A percentile compares a stretch with the other conserved stretches of the same genome.
phyloP scores from a whole-genome alignment of 1,139 yeast species.

The Blastobotrys malaysiensis region DNA sequence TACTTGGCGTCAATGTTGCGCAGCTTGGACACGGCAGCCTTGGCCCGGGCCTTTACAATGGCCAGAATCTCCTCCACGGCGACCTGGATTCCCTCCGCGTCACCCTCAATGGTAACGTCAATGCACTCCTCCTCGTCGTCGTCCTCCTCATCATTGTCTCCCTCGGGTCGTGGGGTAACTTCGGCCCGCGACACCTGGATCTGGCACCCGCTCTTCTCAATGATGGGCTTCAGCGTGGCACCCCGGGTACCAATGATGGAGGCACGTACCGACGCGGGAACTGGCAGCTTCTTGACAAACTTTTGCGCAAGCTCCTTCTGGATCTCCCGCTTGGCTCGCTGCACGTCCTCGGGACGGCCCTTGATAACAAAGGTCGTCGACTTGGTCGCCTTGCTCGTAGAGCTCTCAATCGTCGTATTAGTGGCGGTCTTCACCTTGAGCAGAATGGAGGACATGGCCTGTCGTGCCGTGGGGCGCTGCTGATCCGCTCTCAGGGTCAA shows the following conservation, averaged over 20 bases:
- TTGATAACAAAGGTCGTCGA: slow-evolving; percentile 80
- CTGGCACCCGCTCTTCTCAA: slow-evolving; percentile 63
- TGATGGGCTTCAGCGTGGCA: slow-evolving; percentile 70
- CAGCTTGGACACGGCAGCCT: slow-evolving; percentile 29
- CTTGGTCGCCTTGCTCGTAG: slow-evolving; percentile 70
- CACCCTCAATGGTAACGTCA: slow-evolving; percentile 71
- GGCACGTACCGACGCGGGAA: slow-evolving; percentile 78
- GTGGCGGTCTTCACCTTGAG: slow-evolving; percentile 56
- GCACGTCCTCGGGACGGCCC: slow-evolving; percentile 68
- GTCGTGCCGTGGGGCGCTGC: slow-evolving; percentile 22
- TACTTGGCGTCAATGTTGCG: slow-evolving; percentile 37
- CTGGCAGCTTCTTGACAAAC: slow-evolving; percentile 51
- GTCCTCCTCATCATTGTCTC: no score
- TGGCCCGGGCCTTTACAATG: slow-evolving; percentile 66
- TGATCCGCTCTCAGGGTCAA: slow-evolving; percentile 24
- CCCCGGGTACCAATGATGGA: slow-evolving; percentile 90
- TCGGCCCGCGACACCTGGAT: slow-evolving; percentile 60
- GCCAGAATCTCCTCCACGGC: slow-evolving; percentile 68
- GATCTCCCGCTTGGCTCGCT: slow-evolving; percentile 68
- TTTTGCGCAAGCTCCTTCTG: slow-evolving; percentile 66
- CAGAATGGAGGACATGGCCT: slow-evolving; percentile 33
- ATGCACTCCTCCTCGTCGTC: slow-evolving; percentile 51
- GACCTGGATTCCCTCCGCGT: slow-evolving; percentile 69
- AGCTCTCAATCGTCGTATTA: slow-evolving; percentile 73
- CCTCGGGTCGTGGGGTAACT: slow-evolving; percentile 23